Evolutionary conservation across 257 asterid genomes (phyloP).

Genomic region (Orobanche coerulescens): DNA sequence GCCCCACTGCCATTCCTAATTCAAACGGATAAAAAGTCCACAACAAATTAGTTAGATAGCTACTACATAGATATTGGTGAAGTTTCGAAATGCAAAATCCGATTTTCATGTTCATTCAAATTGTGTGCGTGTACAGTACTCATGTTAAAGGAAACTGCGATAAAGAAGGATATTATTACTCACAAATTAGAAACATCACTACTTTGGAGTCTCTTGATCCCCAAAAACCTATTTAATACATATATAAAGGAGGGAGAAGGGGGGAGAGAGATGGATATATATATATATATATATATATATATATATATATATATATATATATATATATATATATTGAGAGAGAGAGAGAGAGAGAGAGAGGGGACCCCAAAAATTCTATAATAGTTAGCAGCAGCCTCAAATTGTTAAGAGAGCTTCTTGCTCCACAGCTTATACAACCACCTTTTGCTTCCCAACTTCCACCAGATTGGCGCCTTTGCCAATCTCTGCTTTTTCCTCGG

Average conservation of each 20-base stretch:
- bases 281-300: too few relatives aligned
- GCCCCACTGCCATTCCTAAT: too few relatives aligned
- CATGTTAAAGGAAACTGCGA: background rate
- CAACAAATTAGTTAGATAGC: too few relatives aligned
- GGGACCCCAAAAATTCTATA: background rate
- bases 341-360: too few relatives aligned
- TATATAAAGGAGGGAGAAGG: background rate
- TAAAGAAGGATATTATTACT: background rate
- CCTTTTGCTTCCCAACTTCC: conserved; percentile 70
- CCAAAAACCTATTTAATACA: conserved; percentile 2
- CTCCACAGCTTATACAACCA: conserved; percentile 40
- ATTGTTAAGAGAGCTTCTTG: conserved; percentile 37
- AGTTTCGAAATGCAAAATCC: background rate
- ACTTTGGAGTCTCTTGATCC: background rate
- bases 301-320: too few relatives aligned
- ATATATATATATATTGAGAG: too few relatives aligned
- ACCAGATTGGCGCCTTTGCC: conserved; percentile 51
- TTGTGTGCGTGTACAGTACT: background rate
- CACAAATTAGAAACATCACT: background rate
- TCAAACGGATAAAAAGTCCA: too few relatives aligned
- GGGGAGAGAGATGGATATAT: too few relatives aligned
- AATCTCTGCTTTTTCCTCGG: conserved; percentile 37
- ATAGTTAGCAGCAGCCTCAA: conserved; percentile 20
- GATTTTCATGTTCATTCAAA: background rate
- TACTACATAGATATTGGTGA: too few relatives aligned